Conservation (phyloP, 225 moss, liverwort and hornwort species). For the Physcomitrium patens region DNA sequence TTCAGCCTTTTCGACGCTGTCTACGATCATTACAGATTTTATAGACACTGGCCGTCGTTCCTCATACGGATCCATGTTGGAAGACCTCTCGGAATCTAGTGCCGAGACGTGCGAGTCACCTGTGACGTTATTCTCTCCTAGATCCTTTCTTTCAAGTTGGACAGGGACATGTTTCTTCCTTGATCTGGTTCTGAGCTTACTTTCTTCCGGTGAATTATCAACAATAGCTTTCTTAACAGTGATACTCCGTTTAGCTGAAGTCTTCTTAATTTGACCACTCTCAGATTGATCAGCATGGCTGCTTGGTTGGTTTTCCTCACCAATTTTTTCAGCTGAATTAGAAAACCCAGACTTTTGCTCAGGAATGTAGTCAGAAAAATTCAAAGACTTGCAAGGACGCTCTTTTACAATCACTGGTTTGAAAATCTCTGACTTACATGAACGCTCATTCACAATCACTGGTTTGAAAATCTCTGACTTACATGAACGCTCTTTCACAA, state of each 20-base stretch:
- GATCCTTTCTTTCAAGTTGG: slow-evolving; percentile 4
- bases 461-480: no score
- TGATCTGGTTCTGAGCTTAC: slow-evolving; percentile 25
- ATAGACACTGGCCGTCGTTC: slow-evolving; percentile 29
- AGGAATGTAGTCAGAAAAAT: slow-evolving; percentile 15
- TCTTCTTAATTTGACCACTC: slow-evolving; percentile 15
- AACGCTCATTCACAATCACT: neutral
- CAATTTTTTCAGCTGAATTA: slow-evolving; percentile 17
- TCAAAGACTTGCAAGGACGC: slow-evolving; percentile 20
- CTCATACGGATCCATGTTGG: slow-evolving; percentile 21
- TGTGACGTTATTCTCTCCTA: neutral
- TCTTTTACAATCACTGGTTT: slow-evolving; percentile 25
- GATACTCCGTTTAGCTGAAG: slow-evolving; percentile 13
- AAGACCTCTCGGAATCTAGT: slow-evolving; percentile 23
- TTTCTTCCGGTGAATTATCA: slow-evolving; percentile 17
- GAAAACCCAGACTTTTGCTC: slow-evolving; percentile 36
- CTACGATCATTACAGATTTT: slow-evolving; percentile 53
- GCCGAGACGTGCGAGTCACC: neutral
- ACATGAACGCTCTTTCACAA: slow-evolving; percentile 26
- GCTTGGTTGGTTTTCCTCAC: slow-evolving; percentile 4
- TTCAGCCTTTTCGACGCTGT: slow-evolving; percentile 47
- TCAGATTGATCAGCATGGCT: slow-evolving; percentile 25
- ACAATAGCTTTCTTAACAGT: slow-evolving; percentile 16
- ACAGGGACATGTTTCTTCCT: slow-evolving; percentile 22
- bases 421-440: slow-evolving; percentile 19